Base-by-base conservation (phyloP, 495 filamentous ascomycete genomes). In the Hypoxylon fuscum region DNA sequence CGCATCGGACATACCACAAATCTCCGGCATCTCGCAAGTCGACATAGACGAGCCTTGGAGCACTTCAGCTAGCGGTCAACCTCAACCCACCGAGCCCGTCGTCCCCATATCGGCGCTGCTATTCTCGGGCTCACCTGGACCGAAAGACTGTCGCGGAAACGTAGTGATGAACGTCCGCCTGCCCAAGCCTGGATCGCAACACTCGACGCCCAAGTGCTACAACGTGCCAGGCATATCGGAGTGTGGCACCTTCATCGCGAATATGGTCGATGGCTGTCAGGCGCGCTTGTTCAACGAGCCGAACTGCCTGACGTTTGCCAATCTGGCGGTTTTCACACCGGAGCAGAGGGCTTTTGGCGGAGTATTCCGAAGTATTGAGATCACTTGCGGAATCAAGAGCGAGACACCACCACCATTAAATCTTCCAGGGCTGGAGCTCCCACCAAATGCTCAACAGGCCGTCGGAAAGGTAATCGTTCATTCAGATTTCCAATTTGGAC, bases 271-370 rank as follows among this genome's bases (percentile, higher is more conserved):
- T 34, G 75, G 76, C 1, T 79, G 76, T 51, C 64, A 77, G 59
- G 76, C 72, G 20, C 68, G 70, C 25, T 42, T 79, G n/a, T 79
- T 79, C 29, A 65, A 68, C 35, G 74, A 79, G 56, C 62, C 56
- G 1, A 66, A 68, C 8, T 79, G 76, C 35, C 27, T 54, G 11
- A 64, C 67, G 46, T 79, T 72, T 41, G 48, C 72, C 31, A 79
- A 77, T 40, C 68, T 76, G 4, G 76, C 73, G 22, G 76, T 79
- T 2, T 79, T 79, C 23, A 59, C 70, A 1, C 74, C 74, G 2
- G 75, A 77, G 60, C 31, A 59, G 2, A 56, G 70, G 23, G 69
- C 72, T 5, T 61, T 77, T 0, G 76, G 75, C 0, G 76, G 76
- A 11, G 21, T 55, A 3, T 63, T 76, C 37, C 55, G 75, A 40